These are phyloP conservation scores for Vicia sativa DNA, from an alignment of 306 rosid species.

Conservation along the genomic window DNA sequence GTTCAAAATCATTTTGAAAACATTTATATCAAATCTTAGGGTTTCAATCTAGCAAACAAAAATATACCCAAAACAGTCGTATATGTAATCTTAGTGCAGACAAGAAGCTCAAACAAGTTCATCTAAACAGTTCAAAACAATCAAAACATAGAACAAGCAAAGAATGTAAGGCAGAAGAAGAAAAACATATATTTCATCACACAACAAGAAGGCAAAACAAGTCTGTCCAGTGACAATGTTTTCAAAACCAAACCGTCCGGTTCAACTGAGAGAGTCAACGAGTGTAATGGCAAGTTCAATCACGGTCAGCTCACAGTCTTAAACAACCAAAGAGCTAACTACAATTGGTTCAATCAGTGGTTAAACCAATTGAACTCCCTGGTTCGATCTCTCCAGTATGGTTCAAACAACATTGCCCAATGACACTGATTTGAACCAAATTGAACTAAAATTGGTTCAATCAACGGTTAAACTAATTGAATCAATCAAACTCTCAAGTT, in stretches of 20 bases:
- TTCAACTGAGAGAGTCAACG: not conserved
- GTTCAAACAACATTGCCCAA: not conserved
- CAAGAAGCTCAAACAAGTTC: not conserved
- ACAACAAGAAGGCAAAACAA: not conserved
- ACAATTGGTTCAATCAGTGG: not conserved
- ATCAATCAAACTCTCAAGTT: too few relatives aligned
- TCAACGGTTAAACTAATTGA: too few relatives aligned
- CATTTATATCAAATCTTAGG: not conserved
- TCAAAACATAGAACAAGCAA: not conserved
- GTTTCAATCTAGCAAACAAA: not conserved
- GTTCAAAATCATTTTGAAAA: not conserved
- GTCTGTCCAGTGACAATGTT: not conserved
- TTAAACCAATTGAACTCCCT: not conserved
- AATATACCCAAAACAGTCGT: not conserved
- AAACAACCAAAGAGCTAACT: not conserved
- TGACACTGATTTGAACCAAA: not conserved
- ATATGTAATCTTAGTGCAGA: not conserved
- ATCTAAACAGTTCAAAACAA: not conserved
- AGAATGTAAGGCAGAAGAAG: not conserved
- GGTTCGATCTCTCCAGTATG: not conserved
- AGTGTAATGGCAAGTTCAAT: not conserved
- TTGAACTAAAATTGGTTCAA: too few relatives aligned
- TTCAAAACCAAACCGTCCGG: not conserved
- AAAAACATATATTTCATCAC: not conserved
- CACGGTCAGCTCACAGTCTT: not conserved